Percentiles rank a stretch among this genome's conserved stretches.
These are phyloP conservation scores for Coemansia reversa DNA, from an alignment of 192 early-diverging fungal species.

Conservation along the genomic window DNA sequence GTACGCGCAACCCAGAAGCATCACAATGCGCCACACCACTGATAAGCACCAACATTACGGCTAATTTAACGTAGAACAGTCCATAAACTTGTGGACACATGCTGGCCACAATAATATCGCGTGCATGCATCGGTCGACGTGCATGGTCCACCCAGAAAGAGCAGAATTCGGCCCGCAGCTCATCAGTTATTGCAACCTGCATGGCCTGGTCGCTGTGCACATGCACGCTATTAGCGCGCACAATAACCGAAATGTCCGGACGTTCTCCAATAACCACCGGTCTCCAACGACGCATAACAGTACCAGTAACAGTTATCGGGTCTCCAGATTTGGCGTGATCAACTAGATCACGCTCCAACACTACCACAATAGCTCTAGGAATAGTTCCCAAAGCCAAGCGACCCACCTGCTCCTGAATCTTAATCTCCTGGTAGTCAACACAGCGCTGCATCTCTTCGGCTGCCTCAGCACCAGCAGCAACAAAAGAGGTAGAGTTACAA, in stretches of 20 bases:
- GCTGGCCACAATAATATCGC: conserved; percentile 61
- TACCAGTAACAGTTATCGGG: conserved; percentile 61
- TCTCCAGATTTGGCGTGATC: conserved; percentile 64
- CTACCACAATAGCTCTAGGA: conserved; percentile 58
- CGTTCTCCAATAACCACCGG: conserved; percentile 52
- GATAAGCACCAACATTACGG: conserved; percentile 67
- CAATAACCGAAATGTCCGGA: conserved; percentile 61
- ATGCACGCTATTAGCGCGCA: conserved; percentile 63
- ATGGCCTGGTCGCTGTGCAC: conserved; percentile 62
- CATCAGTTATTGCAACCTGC: conserved; percentile 54
- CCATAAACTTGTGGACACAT: conserved; percentile 74
- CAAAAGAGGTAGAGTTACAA: conserved; percentile 10
- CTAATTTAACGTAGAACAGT: conserved; percentile 67
- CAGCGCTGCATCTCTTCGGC: conserved; percentile 51
- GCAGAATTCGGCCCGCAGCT: conserved; percentile 57
- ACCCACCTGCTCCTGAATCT: conserved; percentile 70
- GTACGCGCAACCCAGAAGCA: conserved; percentile 59
- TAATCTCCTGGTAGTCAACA: conserved; percentile 78
- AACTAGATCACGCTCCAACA: conserved; percentile 62
- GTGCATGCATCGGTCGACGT: conserved; percentile 15
- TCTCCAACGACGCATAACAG: conserved; percentile 62
- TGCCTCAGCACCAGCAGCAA: conserved; percentile 16
- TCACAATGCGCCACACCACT: conserved; percentile 65
- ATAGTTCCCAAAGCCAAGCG: conserved; percentile 66
- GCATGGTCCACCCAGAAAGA: conserved; percentile 58